These are phyloP conservation scores for Arthrinium phaeospermum DNA, from an alignment of 2,329 filamentous ascomycete species.

Conservation along the genomic window DNA sequence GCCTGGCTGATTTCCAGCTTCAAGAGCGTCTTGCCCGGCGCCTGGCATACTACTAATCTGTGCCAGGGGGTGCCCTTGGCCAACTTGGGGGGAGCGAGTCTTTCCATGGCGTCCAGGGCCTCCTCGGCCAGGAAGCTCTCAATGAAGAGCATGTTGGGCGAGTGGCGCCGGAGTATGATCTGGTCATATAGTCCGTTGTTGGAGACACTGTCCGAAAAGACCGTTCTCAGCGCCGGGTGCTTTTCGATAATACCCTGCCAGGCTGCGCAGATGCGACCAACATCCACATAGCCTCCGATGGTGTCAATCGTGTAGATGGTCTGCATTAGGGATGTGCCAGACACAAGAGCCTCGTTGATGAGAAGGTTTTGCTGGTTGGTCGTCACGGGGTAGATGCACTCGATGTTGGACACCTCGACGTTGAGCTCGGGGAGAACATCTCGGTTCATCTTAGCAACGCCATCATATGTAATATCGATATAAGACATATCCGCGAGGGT, in stretches of 20 bases:
- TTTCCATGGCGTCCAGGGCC: constrained; percentile 45
- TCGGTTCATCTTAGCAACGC: constrained; percentile 49
- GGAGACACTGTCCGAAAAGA: constrained; percentile 58
- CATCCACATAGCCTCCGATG: constrained; percentile 46
- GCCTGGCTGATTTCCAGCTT: constrained; percentile 58
- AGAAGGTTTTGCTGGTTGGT: constrained; percentile 56
- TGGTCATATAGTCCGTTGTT: constrained; percentile 56
- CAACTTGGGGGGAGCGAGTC: constrained; percentile 48
- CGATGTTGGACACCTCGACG: constrained; percentile 52
- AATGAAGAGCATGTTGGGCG: constrained; percentile 59
- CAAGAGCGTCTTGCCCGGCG: constrained; percentile 49
- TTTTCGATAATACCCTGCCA: constrained; percentile 56
- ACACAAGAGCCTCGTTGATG: constrained; percentile 48
- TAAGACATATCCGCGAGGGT: constrained; percentile 56
- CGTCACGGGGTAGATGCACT: constrained; percentile 55
- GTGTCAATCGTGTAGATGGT: constrained; percentile 55
- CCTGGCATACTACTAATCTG: constrained; percentile 56
- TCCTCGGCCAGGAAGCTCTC: constrained; percentile 49
- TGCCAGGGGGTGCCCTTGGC: constrained; percentile 51
- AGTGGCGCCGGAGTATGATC: constrained; percentile 52
- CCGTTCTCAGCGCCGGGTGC: constrained; percentile 53
- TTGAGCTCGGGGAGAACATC: constrained; percentile 48
- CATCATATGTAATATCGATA: constrained; percentile 53
- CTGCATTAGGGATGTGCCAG: constrained; percentile 50
- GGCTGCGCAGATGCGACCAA: constrained; percentile 51